Conservation (phyloP, 2,329 filamentous ascomycete species). For the Fusarium pseudonygamai region DNA sequence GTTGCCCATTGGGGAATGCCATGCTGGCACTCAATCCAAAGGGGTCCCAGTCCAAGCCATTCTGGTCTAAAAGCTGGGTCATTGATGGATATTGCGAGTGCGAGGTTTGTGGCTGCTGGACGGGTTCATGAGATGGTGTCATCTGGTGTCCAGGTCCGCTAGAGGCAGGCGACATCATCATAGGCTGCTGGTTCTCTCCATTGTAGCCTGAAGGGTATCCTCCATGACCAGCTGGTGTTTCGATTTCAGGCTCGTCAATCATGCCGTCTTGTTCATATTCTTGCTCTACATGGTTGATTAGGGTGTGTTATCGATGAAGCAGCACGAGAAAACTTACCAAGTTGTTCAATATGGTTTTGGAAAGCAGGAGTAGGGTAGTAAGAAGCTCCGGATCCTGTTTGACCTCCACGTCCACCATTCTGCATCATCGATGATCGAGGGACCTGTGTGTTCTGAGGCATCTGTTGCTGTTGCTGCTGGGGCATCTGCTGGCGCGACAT, state of each 20-base stretch:
- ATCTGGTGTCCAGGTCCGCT: slow-evolving; percentile 51
- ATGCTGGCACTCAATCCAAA: slow-evolving; percentile 94
- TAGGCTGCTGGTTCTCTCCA: slow-evolving; percentile 52
- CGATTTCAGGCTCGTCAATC: slow-evolving; percentile 82
- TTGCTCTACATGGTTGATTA: slow-evolving; percentile 83
- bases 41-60: slow-evolving; percentile 85
- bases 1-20: slow-evolving; percentile 84
- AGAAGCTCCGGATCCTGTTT: slow-evolving; percentile 55
- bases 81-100: slow-evolving; percentile 67
- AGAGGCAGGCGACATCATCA: slow-evolving; percentile 54
- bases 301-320: slow-evolving; percentile 68
- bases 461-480: slow-evolving; percentile 39
- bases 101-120: slow-evolving; percentile 37
- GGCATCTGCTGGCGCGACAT: slow-evolving; percentile 47
- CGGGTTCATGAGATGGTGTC: slow-evolving; percentile 49
- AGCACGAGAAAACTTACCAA: slow-evolving; percentile 73
- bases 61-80: slow-evolving; percentile 76
- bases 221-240: slow-evolving; percentile 71
- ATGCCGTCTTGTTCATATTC: slow-evolving; percentile 94
- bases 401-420: slow-evolving; percentile 47
- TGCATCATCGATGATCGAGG: slow-evolving; percentile 51
- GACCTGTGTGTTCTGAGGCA: slow-evolving; percentile 39
- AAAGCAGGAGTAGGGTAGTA: slow-evolving; percentile 87
- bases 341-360: slow-evolving; percentile 93
- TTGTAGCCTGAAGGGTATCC: slow-evolving; percentile 70